These are phyloP conservation scores for Tulasnella sp. DNA, from an alignment of 768 basidiomycete species.

Conservation along the genomic window DNA sequence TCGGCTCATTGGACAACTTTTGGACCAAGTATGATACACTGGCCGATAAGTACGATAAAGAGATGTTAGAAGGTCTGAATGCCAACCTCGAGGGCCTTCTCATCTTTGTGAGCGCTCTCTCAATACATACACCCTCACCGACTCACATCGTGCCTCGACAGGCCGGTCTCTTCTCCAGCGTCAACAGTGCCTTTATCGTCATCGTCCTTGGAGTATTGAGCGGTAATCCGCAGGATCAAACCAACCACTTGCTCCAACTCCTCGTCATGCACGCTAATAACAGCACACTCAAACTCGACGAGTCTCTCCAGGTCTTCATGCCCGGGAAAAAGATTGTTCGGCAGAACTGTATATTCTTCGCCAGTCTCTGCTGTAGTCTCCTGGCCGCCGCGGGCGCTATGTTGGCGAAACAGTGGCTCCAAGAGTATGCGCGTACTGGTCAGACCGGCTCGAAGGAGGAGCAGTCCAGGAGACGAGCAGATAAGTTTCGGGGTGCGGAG, in stretches of 20 bases:
- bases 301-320: neutral
- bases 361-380: neutral
- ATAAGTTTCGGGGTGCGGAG: neutral
- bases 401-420: conserved; percentile 1
- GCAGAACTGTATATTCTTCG: neutral
- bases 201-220: neutral
- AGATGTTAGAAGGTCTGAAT: neutral
- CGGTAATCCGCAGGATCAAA: neutral
- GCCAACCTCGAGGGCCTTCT: neutral
- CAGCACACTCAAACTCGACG: neutral
- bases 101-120: neutral
- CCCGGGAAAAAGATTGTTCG: neutral
- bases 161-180: conserved; percentile 1
- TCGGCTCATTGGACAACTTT: neutral
- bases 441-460: neutral
- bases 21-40: neutral
- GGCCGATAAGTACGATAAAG: neutral
- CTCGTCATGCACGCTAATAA: neutral
- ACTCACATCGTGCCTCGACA: neutral
- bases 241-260: neutral
- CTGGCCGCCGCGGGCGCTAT: neutral
- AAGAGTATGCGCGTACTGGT: neutral
- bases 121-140: neutral
- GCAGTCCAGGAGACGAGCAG: neutral
- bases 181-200: neutral